Base-by-base conservation (phyloP, 768 basidiomycete species). In the Chiua virens region DNA sequence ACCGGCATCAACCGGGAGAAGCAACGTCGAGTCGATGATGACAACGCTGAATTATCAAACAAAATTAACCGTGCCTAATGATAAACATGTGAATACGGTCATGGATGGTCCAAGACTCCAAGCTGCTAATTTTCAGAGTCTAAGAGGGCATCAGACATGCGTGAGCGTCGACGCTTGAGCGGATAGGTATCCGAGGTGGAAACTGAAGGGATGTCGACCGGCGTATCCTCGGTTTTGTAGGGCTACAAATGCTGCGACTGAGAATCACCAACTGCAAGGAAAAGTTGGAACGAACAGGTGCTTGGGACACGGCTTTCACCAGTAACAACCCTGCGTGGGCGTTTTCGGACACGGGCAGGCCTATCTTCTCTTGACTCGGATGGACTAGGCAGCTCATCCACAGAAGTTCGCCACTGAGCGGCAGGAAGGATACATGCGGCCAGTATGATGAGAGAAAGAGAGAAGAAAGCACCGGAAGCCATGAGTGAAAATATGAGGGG, bases 401-500 rank as follows among this genome's bases (percentile, higher is more conserved):
- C 35, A 41, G 61, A 37, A 43, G 49, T 47, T 17, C 43, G 60
- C 66, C 62, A 56, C 14, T 73, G 62, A 30, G 75, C 67, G 2
- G 70, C 66, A n/a, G 83, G 81, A 8, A 85, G 70, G 45, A 83
- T 65, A 55, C 78, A 85, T 8, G 70, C 72, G 11, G 70, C 77
- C n/a, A 85, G 60, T 25, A 79, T 66, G 21, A 75, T 48, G 30
- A 75, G 67, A 27, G 79, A 67, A 35, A 84, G 73, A 27, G 72
- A 58, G 52, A 81, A 69, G 70, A 84, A 84, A 0, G 71, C 49
- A 35, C 63, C 57, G 20, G 78, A 71, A 27, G 80, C 74, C 4
- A 75, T 52, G 11, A 84, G 18, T 6, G 83, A 78, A 42, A 78
- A 79, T 13, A 76, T 52, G 14, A 88, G 59, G 2, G 89, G 89